Base-by-base conservation (phyloP, 306 rosid species). In the Glycine soja region DNA sequence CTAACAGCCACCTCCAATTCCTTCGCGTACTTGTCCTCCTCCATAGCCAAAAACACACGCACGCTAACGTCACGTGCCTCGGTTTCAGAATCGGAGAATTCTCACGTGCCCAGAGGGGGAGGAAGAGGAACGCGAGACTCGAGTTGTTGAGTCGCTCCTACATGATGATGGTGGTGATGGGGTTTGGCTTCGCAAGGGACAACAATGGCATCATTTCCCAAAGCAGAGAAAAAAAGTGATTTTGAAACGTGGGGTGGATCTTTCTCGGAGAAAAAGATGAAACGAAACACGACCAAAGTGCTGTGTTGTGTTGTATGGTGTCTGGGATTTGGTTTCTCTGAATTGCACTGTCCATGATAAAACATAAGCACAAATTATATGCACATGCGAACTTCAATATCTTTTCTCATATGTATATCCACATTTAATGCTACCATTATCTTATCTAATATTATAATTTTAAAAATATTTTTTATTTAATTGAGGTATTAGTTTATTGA, bases 1-100 rank as follows among this genome's bases (percentile, higher is more conserved):
- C 92, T 89, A 16, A 92, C 98, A 4, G 97, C 98, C 76, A 92
- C 89, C 61, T 89, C 91, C 89, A 94, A 83, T 83, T 94, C 98
- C 87, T 72, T 76, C 7, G 81, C 85, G 84, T 83, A 90, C 56
- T 82, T 85, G 4, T 78, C 92, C 38, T 65, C 78, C 86, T 83
- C 98, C 98, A 94, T 92, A 10, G 14, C 40, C 24, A 38, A 56
- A 56, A 40, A 38, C 3, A 36, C 40, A 57, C 75, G 52, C 86
- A 15, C 61, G 3, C 51, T 8, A 12, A 12, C 1, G 43, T 86
- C 43, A 74, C 61, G 4, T 2, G 4, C 48, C 36, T 3, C 46
- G 87, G 82, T 68, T 68, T 67, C 57, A 48, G 16, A 70, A 80
- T 80, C 61, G 40, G 38, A 36, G 56, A 56, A 78, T 64, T 53